Conservation (phyloP, 352 stramenopile genomes). For the Pythium dissotocum region DNA sequence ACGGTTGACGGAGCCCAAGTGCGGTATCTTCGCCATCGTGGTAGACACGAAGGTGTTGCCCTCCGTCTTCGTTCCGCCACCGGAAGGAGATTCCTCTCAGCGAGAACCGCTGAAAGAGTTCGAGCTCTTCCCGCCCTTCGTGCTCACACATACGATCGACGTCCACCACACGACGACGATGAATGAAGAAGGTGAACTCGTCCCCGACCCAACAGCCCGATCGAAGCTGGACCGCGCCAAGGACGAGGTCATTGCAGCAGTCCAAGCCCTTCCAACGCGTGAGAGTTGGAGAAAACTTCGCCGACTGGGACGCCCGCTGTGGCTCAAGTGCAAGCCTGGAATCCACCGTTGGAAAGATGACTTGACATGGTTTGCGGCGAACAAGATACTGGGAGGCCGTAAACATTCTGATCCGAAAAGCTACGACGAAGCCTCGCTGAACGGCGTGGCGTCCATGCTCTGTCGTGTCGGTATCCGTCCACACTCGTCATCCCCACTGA, state of each 20-base stretch:
- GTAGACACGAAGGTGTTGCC: conserved; percentile 17
- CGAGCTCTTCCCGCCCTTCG: conserved; percentile 55
- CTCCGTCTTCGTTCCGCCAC: not conserved
- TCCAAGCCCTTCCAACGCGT: not conserved
- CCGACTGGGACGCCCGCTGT: conserved; percentile 12
- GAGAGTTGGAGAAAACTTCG: not conserved
- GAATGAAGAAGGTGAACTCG: not conserved
- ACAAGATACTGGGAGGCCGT: not conserved
- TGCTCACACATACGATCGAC: conserved; percentile 45
- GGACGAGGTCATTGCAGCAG: not conserved
- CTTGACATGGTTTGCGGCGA: no score
- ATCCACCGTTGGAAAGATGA: no score
- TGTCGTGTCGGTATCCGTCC: conserved; percentile 33
- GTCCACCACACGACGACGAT: not conserved
- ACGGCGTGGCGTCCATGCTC: conserved; percentile 28
- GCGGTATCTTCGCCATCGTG: conserved; percentile 40
- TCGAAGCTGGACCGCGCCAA: conserved; percentile 5
- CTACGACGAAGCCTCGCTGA: conserved; percentile 6
- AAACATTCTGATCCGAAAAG: not conserved
- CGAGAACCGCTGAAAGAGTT: conserved; percentile 33
- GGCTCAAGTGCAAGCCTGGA: not conserved
- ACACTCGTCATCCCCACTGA: conserved; percentile 14
- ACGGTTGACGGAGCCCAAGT: not conserved
- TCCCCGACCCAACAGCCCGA: not conserved
- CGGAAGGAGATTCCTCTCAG: no score